Conservation (phyloP, 1,139 yeast species). For the Candida labiduridarum region DNA sequence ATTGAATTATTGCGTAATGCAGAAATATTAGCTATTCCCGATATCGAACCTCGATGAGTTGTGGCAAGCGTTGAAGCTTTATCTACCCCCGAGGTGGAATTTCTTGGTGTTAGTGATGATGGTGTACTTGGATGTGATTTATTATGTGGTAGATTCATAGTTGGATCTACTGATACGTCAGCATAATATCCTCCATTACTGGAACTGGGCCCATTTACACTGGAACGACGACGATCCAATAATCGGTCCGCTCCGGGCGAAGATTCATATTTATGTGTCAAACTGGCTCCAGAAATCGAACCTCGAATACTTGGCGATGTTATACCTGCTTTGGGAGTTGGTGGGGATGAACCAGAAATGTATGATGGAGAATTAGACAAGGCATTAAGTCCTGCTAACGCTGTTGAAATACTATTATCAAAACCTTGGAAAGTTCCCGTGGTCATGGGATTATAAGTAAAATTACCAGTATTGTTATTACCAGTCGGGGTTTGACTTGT, state of each 20-base stretch:
- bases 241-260: conserved; percentile 22
- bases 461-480: conserved; percentile 9
- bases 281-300: conserved; percentile 8
- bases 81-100: conserved; percentile 26
- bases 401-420: conserved; percentile 46
- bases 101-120: conserved; percentile 39
- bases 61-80: conserved; percentile 7
- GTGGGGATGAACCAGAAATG: conserved; percentile 36
- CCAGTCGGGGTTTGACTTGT: conserved; percentile 3
- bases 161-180: conserved; percentile 49
- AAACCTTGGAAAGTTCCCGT: conserved; percentile 46
- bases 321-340: conserved; percentile 8
- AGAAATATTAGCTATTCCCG: conserved; percentile 10
- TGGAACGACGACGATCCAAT: conserved; percentile 36
- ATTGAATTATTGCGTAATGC: conserved; percentile 42
- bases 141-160: conserved; percentile 51
- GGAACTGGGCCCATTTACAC: conserved; percentile 29
- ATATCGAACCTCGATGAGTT: conserved; percentile 5
- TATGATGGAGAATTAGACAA: conserved; percentile 41
- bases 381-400: conserved; percentile 52
- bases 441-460: conserved; percentile 40
- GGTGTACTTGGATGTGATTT: conserved; percentile 41
- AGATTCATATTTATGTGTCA: conserved; percentile 15
- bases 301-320: conserved; percentile 6
- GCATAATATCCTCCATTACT: conserved; percentile 50